Conservation (phyloP, 2,329 filamentous ascomycete species). For the Diaporthe australafricana region DNA sequence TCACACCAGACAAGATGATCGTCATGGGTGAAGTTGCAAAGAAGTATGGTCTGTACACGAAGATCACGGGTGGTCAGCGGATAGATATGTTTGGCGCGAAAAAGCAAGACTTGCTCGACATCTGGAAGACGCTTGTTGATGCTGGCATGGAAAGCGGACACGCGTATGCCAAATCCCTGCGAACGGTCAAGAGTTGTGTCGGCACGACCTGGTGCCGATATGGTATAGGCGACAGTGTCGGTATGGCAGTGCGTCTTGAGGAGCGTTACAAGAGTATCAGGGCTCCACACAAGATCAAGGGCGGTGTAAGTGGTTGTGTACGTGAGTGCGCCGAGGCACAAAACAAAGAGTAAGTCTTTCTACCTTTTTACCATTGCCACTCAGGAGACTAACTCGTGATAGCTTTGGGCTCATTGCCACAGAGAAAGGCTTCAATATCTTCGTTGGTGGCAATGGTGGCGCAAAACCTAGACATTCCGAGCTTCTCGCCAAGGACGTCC, state of each 20-base stretch:
- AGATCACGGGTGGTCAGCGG: slow-evolving; percentile 91
- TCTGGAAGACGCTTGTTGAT: slow-evolving; percentile 84
- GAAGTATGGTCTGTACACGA: slow-evolving; percentile 87
- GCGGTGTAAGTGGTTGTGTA: slow-evolving; percentile 90
- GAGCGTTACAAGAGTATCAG: slow-evolving; percentile 93
- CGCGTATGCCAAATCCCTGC: slow-evolving; percentile 88
- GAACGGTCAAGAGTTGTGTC: slow-evolving; percentile 93
- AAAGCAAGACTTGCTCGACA: slow-evolving; percentile 85
- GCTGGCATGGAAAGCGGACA: slow-evolving; percentile 93
- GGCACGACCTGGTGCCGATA: slow-evolving; percentile 93
- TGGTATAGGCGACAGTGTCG: slow-evolving; percentile 89
- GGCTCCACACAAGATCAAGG: slow-evolving; percentile 91
- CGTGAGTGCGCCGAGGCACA: slow-evolving; percentile 93
- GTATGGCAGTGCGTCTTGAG: slow-evolving; percentile 88
- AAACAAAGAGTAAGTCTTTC: slow-evolving; percentile 79
- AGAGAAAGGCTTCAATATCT: slow-evolving; percentile 94
- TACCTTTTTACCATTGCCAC: too few species aligned
- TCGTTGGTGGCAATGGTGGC: slow-evolving; percentile 89
- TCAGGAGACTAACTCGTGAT: slow-evolving; percentile 34
- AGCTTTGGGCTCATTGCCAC: slow-evolving; percentile 92
- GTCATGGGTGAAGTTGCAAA: slow-evolving; percentile 86
- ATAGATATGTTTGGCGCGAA: slow-evolving; percentile 94
- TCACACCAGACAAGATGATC: slow-evolving; percentile 87
- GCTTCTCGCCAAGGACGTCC: slow-evolving; percentile 86
- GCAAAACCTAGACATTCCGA: slow-evolving; percentile 86